These are phyloP conservation scores for Aspergillus hiratsukae DNA, from an alignment of 2,329 filamentous ascomycete species.

Conservation along the genomic window DNA sequence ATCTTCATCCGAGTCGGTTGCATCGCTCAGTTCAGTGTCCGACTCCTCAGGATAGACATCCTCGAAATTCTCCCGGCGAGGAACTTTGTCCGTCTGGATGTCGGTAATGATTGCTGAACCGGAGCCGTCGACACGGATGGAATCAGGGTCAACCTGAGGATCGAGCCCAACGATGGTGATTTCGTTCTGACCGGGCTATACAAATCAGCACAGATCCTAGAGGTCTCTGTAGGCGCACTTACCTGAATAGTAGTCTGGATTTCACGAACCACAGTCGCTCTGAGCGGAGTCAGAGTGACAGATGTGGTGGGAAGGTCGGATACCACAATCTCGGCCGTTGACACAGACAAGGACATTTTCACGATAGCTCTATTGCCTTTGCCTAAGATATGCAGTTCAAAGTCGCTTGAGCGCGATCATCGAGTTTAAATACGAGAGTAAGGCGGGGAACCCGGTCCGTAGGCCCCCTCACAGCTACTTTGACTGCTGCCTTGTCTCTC, in stretches of 20 bases:
- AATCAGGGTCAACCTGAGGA: constrained; percentile 51
- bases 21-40: not conserved
- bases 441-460: not conserved
- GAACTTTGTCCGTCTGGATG: constrained; percentile 56
- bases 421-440: not conserved
- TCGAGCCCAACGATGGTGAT: constrained; percentile 54
- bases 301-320: constrained; percentile 56
- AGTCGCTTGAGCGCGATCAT: not conserved
- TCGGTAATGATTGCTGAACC: constrained; percentile 58
- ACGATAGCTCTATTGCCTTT: not conserved
- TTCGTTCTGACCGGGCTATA: constrained; percentile 52
- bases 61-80: constrained; percentile 52
- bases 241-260: constrained; percentile 52
- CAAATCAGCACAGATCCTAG: not conserved
- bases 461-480: not conserved
- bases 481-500: not conserved
- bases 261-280: constrained; percentile 58
- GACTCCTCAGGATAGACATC: constrained; percentile 46
- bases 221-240: constrained; percentile 3
- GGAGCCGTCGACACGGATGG: constrained; percentile 57
- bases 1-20: constrained; percentile 5
- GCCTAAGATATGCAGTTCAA: not conserved
- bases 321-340: constrained; percentile 41
- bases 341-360: constrained; percentile 13
- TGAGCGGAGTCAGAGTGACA: constrained; percentile 59